A percentile compares a stretch with the other conserved stretches of the same genome.
These are phyloP conservation scores for Metroxylon sagu DNA, from an alignment of 176 grass and related monocot species.

Conservation along the genomic window DNA sequence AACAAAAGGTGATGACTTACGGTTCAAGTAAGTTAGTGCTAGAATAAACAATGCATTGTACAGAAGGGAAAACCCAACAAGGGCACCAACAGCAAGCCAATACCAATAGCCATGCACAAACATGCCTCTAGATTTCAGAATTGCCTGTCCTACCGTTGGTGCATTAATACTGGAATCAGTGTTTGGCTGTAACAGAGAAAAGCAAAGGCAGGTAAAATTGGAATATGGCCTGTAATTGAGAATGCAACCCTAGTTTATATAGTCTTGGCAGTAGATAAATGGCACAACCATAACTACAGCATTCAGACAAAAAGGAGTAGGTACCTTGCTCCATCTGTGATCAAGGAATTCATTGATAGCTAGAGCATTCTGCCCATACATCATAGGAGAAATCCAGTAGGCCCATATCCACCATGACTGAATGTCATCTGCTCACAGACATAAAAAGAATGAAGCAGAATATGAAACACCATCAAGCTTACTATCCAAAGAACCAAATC, in stretches of 20 bases:
- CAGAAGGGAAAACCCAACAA: constrained; percentile 51
- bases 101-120: constrained; percentile 54
- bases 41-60: constrained; percentile 69
- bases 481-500: too few species aligned
- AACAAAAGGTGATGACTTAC: constrained; percentile 36
- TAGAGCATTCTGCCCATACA: constrained; percentile 84
- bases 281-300: too few species aligned
- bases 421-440: constrained; percentile 53
- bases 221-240: too few species aligned
- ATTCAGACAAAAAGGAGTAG: too few species aligned
- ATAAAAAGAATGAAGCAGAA: constrained; percentile 1
- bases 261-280: too few species aligned
- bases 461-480: too few species aligned
- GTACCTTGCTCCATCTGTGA: constrained; percentile 62
- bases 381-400: constrained; percentile 84
- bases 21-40: constrained; percentile 46
- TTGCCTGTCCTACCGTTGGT: constrained; percentile 59
- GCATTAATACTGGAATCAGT: constrained; percentile 39
- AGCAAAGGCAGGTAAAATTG: not conserved
- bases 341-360: constrained; percentile 83
- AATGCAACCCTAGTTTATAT: too few species aligned
- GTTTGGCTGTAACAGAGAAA: constrained; percentile 42
- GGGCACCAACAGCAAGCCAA: constrained; percentile 68
- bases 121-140: constrained; percentile 72
- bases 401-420: constrained; percentile 94